Evolutionary conservation across 2,329 filamentous ascomycete species (phyloP).

Genomic region (Fusarium illudens): DNA sequence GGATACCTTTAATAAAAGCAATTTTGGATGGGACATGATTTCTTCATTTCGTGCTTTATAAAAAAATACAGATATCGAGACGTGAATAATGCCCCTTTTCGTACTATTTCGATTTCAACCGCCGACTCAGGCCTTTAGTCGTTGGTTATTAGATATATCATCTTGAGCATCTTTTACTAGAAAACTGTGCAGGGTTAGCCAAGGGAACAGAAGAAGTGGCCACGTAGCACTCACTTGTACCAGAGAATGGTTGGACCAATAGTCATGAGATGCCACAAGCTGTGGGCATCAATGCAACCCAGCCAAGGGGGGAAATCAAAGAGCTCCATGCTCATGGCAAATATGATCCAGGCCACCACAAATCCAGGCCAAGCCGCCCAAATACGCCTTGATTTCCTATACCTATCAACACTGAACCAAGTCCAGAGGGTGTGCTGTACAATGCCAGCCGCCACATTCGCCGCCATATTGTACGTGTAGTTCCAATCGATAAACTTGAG

Average conservation of each 20-base stretch:
- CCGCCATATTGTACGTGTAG: slow-evolving; percentile 98
- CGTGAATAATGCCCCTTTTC: neutral
- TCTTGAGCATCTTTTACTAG: slow-evolving; percentile 85
- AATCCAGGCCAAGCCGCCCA: slow-evolving; percentile 93
- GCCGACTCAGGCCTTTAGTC: slow-evolving; percentile 68
- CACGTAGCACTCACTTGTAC: slow-evolving; percentile 83
- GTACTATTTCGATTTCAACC: neutral
- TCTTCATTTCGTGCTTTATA: neutral
- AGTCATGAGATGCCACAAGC: slow-evolving; percentile 94
- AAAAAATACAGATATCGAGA: neutral
- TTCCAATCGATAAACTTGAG: slow-evolving; percentile 89
- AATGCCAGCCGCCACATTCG: slow-evolving; percentile 84
- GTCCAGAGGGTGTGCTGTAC: slow-evolving; percentile 87
- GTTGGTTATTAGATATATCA: slow-evolving; percentile 73
- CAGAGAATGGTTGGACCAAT: slow-evolving; percentile 87
- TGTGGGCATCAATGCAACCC: slow-evolving; percentile 90
- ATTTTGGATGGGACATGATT: neutral
- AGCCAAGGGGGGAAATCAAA: slow-evolving; percentile 90
- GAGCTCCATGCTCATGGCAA: slow-evolving; percentile 95
- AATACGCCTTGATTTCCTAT: slow-evolving; percentile 71
- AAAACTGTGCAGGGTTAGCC: slow-evolving; percentile 67
- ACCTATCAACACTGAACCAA: slow-evolving; percentile 80
- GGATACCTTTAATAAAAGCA: neutral
- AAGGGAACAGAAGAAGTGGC: neutral
- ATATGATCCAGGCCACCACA: slow-evolving; percentile 88